These are phyloP conservation scores for Cylindrotheca closterium DNA, from an alignment of 108 stramenopile species.

Conservation along the genomic window DNA sequence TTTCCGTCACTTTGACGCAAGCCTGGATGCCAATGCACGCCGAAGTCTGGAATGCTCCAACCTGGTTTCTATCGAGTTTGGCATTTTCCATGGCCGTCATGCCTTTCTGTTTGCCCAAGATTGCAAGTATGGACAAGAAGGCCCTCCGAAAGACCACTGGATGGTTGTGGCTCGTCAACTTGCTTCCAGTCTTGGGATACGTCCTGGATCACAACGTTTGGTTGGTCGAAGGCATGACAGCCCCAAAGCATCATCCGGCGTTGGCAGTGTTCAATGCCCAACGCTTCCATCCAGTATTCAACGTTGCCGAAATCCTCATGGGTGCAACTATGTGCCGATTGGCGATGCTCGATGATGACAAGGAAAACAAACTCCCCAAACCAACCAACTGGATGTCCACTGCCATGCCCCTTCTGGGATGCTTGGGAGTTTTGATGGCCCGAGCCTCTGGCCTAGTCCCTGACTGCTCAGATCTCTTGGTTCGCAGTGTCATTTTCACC, in stretches of 20 bases:
- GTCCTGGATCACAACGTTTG: constrained; percentile 29
- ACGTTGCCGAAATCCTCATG: constrained; percentile 37
- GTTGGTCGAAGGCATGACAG: constrained; percentile 35
- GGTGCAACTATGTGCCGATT: constrained; percentile 41
- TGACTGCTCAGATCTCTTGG: constrained; percentile 28
- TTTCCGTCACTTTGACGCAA: constrained; percentile 43
- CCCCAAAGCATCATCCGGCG: constrained; percentile 39
- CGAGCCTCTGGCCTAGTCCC: constrained; percentile 20
- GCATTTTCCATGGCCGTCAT: constrained; percentile 30
- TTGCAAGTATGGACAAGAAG: constrained; percentile 38
- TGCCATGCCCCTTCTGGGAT: constrained; percentile 17
- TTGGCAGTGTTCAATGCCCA: constrained; percentile 38
- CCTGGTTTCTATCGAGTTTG: constrained; percentile 43
- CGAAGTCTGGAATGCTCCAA: constrained; percentile 52
- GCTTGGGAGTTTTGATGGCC: constrained; percentile 16
- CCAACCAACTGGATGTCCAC: constrained; percentile 33
- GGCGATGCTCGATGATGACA: constrained; percentile 40
- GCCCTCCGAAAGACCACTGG: constrained; percentile 22
- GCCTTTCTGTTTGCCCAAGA: constrained; percentile 39
- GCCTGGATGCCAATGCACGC: constrained; percentile 50
- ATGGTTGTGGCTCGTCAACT: constrained; percentile 26
- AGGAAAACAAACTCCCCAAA: constrained; percentile 16
- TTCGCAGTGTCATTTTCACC: constrained; percentile 24
- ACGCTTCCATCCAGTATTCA: constrained; percentile 40
- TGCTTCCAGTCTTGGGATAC: constrained; percentile 41